phyloP scores from a whole-genome alignment of 164 flowering plant genomes.

The Dillenia suffruticosa region DNA sequence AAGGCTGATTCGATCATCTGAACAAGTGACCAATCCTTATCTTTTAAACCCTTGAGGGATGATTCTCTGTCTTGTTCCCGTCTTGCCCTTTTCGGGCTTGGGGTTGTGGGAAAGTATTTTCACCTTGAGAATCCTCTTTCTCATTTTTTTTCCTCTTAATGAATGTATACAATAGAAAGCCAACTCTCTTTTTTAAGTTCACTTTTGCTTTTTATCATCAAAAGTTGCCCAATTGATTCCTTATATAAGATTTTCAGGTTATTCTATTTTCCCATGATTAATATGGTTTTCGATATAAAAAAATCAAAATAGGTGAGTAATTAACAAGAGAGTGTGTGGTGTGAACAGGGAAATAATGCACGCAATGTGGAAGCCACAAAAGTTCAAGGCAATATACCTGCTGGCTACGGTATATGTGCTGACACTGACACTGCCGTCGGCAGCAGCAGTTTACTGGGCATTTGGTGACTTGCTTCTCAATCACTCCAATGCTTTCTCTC shows the following conservation, averaged over 20 bases:
- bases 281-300: too few relatives aligned
- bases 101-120: constrained; percentile 18
- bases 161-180: constrained; percentile 15
- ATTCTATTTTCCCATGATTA: too few relatives aligned
- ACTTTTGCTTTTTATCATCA: constrained; percentile 15
- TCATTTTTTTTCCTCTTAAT: constrained; percentile 1
- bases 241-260: too few relatives aligned
- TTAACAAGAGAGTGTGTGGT: background rate
- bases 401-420: constrained; percentile 80
- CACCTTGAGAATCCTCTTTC: constrained; percentile 2
- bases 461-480: constrained; percentile 89
- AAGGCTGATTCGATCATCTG: constrained; percentile 16
- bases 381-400: constrained; percentile 86
- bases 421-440: constrained; percentile 90
- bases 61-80: constrained; percentile 1
- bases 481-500: constrained; percentile 93
- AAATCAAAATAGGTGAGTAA: too few relatives aligned
- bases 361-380: constrained; percentile 99
- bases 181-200: constrained; percentile 11
- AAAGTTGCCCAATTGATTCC: too few relatives aligned
- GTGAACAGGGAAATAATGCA: constrained; percentile 90
- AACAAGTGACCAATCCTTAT: constrained; percentile 21
- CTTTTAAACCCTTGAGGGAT: background rate
- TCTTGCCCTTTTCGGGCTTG: constrained; percentile 16
- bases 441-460: constrained; percentile 87